Evolutionary conservation across 345 rosid species (phyloP), one percentile per base, ranked within the genome.

Genomic region (Carallia pectinifolia): DNA sequence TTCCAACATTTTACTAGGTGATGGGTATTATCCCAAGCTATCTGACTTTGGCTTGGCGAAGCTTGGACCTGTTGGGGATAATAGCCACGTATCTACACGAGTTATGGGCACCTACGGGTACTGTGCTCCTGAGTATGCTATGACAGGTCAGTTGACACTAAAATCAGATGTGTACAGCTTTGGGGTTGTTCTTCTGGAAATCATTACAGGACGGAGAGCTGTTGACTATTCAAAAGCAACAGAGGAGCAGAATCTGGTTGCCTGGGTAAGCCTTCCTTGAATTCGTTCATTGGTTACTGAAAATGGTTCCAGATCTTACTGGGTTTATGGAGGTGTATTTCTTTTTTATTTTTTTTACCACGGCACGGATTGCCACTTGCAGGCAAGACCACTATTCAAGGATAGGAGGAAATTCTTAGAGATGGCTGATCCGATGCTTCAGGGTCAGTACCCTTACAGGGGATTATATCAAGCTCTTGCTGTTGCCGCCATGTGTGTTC

Each of bases 31-130:
- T 39, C 85, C 97, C 0, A 93, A 88, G 77, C 74, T 93, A 53
- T 93, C 98, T 0, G 98, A 93, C 84, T 93, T 93, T 65, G 98
- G 98, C 62, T 71, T 93, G 86, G 98, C 98, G 37, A 91, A 89
- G 85, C 91, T 91, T 31, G 98, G 98, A 19, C 98, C 98, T 1
- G 84, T 84, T 9, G 97, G 98, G 27, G 98, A 93, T 69, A 80
- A 87, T 53, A 89, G 97, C 6, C 98, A 91, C 63, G 97, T 93
- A 70, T 93, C 97, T 6, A 89, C 98, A 0, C 86, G 97, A 76
- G 97, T 91, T 65, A 93, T 93, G 98, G 98, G 98, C 66, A 93
- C 98, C 7, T 89, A 88, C 19, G 98, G 98, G 38, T 93, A 93
- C 75, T 93, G 98, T 82, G 97, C 98, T 15, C 98, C 97, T 0